A percentile compares a stretch with the other conserved stretches of the same genome.
Conservation (phyloP, 805 yeast genomes). For the Yamadazyma nakazawae region DNA sequence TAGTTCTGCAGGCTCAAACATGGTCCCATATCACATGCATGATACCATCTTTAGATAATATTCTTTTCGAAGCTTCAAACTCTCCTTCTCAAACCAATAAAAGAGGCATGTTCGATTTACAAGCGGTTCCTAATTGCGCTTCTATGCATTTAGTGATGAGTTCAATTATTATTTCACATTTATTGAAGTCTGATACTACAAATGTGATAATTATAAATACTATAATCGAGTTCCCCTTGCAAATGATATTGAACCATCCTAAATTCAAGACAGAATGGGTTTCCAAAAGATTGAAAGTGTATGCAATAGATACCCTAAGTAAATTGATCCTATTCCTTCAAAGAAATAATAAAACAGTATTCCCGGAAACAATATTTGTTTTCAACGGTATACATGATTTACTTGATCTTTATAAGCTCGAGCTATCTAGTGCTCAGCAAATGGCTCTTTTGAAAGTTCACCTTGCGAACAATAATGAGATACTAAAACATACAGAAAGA, state of each 20-base stretch:
- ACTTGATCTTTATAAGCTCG: conserved; percentile 32
- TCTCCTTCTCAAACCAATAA: conserved; percentile 1
- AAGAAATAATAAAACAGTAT: neutral
- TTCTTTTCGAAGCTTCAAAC: conserved; percentile 12
- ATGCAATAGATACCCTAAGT: conserved; percentile 8
- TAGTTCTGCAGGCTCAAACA: conserved; percentile 21
- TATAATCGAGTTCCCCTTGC: conserved; percentile 28
- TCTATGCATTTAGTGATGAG: conserved; percentile 20
- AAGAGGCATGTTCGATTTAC: conserved; percentile 33
- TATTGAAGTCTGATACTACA: conserved; percentile 13
- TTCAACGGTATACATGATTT: conserved; percentile 34
- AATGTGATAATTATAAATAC: conserved; percentile 31
- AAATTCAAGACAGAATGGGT: conserved; percentile 21
- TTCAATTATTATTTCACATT: conserved; percentile 28
- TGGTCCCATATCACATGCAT: conserved; percentile 27
- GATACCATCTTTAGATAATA: conserved; percentile 26
- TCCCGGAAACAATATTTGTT: conserved; percentile 20
- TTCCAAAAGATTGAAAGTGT: conserved; percentile 4
- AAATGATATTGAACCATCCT: conserved; percentile 19
- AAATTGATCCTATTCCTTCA: conserved; percentile 9
- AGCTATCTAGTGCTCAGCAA: conserved; percentile 32
- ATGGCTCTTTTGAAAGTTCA: conserved; percentile 31
- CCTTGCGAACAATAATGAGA: conserved; percentile 21
- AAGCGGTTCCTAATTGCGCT: conserved; percentile 31
- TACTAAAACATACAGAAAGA: conserved; percentile 20